These are phyloP conservation scores for Vicia faba DNA, from an alignment of 306 rosid species.

Conservation along the genomic window DNA sequence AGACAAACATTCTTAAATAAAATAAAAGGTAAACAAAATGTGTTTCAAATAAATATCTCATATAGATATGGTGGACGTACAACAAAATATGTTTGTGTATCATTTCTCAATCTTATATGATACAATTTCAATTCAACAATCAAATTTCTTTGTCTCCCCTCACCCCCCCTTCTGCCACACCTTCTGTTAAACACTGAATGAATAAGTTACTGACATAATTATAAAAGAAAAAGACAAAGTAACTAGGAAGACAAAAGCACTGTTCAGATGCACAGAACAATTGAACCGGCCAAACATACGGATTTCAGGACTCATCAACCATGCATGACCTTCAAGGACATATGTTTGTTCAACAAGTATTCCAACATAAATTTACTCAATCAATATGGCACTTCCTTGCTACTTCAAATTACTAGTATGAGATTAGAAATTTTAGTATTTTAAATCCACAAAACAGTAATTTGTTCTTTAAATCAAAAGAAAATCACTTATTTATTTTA, in stretches of 20 bases:
- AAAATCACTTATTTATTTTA: not conserved
- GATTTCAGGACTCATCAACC: conserved; percentile 9
- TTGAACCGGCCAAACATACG: conserved; percentile 37
- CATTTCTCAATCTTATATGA: not conserved
- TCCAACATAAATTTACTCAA: not conserved
- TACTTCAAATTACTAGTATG: not conserved
- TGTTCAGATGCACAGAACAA: conserved; percentile 43
- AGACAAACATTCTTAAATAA: no score
- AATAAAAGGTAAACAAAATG: no score
- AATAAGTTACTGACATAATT: conserved; percentile 35
- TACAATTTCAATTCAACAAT: not conserved
- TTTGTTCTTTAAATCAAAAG: not conserved
- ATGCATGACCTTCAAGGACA: not conserved
- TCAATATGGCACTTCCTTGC: not conserved
- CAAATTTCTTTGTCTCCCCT: conserved; percentile 12
- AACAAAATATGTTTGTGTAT: no score
- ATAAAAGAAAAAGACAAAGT: conserved; percentile 35
- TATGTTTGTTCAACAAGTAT: not conserved
- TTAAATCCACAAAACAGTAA: not conserved
- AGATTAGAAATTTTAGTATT: not conserved
- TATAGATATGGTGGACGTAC: no score
- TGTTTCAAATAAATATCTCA: no score
- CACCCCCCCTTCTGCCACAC: not conserved
- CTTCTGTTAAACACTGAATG: conserved; percentile 34
- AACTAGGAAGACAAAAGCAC: conserved; percentile 39